A percentile compares a stretch with the other conserved stretches of the same genome.
Conservation (phyloP, 176 grass and related monocot genomes). For the Olyra latifolia region DNA sequence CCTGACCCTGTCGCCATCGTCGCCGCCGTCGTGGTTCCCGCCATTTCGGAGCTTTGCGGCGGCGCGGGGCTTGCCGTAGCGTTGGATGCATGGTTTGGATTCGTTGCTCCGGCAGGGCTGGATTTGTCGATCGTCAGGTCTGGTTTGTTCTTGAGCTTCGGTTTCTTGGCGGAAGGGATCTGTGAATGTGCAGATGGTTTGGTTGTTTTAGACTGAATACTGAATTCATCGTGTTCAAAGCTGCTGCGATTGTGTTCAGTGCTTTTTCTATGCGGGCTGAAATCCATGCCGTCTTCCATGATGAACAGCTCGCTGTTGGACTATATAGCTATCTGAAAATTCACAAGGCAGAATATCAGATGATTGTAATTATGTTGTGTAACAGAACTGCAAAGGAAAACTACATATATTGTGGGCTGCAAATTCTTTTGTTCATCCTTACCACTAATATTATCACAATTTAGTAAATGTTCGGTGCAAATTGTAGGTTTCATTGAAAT, state of each 20-base stretch:
- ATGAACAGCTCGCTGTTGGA: neutral
- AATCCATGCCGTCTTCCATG: conserved; percentile 53
- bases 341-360: conserved; percentile 18
- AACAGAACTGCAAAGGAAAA: neutral
- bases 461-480: neutral
- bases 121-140: conserved; percentile 17
- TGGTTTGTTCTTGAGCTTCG: conserved; percentile 36
- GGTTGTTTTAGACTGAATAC: conserved; percentile 1
- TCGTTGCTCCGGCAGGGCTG: neutral
- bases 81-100: neutral
- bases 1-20: neutral
- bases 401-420: neutral
- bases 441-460: neutral
- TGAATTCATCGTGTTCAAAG: conserved; percentile 37
- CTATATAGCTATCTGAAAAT: conserved; percentile 33
- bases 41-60: neutral
- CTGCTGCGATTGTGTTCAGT: neutral
- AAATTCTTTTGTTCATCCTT: neutral
- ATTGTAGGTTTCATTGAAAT: neutral
- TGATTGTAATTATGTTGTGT: neutral
- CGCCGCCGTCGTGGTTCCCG: neutral
- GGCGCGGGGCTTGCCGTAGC: neutral
- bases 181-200: conserved; percentile 12
- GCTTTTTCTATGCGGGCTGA: conserved; percentile 48
- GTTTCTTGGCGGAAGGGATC: neutral